These are phyloP conservation scores for Stachybotrys elegans DNA, from an alignment of 2,329 filamentous ascomycete genomes.

Conservation along the genomic window DNA sequence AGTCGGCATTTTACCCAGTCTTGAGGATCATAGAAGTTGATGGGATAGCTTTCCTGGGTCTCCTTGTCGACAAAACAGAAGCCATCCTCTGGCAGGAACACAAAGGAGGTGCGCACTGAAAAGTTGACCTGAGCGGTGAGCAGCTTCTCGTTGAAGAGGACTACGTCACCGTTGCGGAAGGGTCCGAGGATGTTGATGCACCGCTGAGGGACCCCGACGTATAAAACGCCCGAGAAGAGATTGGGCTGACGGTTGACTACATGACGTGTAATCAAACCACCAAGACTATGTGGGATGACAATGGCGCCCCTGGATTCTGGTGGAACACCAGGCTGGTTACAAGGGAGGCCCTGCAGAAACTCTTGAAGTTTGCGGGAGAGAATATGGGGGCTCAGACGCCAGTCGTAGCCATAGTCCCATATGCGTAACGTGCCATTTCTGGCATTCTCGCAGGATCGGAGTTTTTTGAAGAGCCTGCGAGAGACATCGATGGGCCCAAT, in stretches of 20 bases:
- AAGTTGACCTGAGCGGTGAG: constrained; percentile 93
- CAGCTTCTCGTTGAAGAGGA: constrained; percentile 82
- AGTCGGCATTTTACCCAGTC: constrained; percentile 75
- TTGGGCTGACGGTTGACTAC: constrained; percentile 81
- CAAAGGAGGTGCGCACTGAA: constrained; percentile 79
- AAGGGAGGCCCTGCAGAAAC: constrained; percentile 70
- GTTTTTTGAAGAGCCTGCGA: constrained; percentile 70
- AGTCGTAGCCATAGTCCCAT: constrained; percentile 93
- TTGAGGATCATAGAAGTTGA: constrained; percentile 78
- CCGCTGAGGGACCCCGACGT: constrained; percentile 76
- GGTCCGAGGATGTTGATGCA: constrained; percentile 92
- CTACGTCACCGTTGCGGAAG: constrained; percentile 85
- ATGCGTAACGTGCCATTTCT: constrained; percentile 67
- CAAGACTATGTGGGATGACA: constrained; percentile 82
- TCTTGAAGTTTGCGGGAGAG: constrained; percentile 66
- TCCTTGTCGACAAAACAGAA: constrained; percentile 81
- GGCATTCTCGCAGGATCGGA: constrained; percentile 70
- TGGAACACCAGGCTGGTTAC: constrained; percentile 57
- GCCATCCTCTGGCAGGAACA: constrained; percentile 79
- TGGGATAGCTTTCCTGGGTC: constrained; percentile 72
- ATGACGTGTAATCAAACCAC: constrained; percentile 82
- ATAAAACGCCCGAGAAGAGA: constrained; percentile 80
- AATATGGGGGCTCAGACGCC: constrained; percentile 78
- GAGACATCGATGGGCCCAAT: constrained; percentile 91
- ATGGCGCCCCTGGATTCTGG: constrained; percentile 61